A percentile compares a stretch with the other conserved stretches of the same genome.
Conservation (phyloP, 2,329 filamentous ascomycete genomes). For the Tolypocladium guangdongense region DNA sequence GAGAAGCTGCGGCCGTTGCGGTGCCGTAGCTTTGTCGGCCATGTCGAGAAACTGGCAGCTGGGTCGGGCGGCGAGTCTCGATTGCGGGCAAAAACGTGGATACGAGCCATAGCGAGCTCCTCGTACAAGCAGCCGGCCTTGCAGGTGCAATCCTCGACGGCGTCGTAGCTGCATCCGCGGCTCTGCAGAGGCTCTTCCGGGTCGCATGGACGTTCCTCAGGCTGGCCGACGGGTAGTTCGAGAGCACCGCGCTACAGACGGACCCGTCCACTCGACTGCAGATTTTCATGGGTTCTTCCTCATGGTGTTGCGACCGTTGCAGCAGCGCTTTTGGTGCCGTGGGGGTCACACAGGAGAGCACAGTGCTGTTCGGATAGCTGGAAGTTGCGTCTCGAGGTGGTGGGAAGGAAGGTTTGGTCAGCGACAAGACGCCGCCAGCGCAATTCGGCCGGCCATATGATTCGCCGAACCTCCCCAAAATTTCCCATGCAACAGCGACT, state of each 20-base stretch:
- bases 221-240: conserved; percentile 28
- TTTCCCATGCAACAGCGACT: conserved; percentile 2
- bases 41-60: conserved; percentile 8
- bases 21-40: conserved; percentile 14
- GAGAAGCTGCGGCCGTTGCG: conserved; percentile 11
- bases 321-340: background rate
- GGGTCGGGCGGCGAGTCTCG: conserved; percentile 9
- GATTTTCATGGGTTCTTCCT: conserved; percentile 49
- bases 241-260: conserved; percentile 45
- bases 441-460: conserved; percentile 10
- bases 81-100: conserved; percentile 26
- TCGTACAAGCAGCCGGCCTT: conserved; percentile 15
- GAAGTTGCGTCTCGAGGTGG: background rate
- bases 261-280: conserved; percentile 48
- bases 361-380: background rate
- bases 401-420: background rate
- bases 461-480: conserved; percentile 11
- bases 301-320: conserved; percentile 26
- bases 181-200: conserved; percentile 14
- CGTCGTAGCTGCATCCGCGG: conserved; percentile 8
- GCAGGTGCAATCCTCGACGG: conserved; percentile 5
- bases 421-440: background rate
- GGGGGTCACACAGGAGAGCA: background rate
- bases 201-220: conserved; percentile 10
- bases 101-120: conserved; percentile 27